These are phyloP conservation scores for Neohortaea acidophila DNA, from an alignment of 495 filamentous ascomycete species.

Conservation along the genomic window DNA sequence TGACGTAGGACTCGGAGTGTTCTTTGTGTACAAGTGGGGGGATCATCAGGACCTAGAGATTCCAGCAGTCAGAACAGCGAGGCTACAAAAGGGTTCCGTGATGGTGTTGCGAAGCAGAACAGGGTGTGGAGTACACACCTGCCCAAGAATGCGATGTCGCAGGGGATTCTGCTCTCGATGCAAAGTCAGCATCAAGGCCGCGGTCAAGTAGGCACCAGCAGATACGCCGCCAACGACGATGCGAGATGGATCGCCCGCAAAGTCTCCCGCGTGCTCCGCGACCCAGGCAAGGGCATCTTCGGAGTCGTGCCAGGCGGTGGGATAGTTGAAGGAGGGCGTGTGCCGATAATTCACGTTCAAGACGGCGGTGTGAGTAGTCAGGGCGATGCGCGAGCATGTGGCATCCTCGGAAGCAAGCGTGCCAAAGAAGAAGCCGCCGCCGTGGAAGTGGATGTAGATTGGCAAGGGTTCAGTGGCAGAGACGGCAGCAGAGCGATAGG, in stretches of 20 bases:
- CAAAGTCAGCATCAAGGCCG: constrained; percentile 20
- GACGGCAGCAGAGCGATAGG: not conserved
- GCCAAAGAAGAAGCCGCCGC: constrained; percentile 37
- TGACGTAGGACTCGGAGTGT: not conserved
- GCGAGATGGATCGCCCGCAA: constrained; percentile 26
- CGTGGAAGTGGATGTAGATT: constrained; percentile 36
- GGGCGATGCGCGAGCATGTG: constrained; percentile 29
- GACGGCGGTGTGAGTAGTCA: constrained; percentile 18
- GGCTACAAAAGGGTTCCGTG: too few relatives aligned
- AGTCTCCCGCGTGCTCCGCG: constrained; percentile 22
- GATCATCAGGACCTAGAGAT: constrained; percentile 3
- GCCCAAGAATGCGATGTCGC: not conserved
- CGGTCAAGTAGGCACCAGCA: constrained; percentile 33
- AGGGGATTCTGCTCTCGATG: not conserved
- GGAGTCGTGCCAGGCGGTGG: constrained; percentile 34
- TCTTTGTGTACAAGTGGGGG: not conserved
- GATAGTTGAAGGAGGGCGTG: constrained; percentile 30
- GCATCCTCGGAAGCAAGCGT: constrained; percentile 33
- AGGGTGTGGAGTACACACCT: too few relatives aligned
- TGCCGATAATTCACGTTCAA: constrained; percentile 36
- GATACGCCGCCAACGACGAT: constrained; percentile 36
- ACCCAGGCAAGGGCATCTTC: constrained; percentile 36
- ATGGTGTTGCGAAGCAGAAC: too few relatives aligned
- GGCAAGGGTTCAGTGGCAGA: constrained; percentile 22
- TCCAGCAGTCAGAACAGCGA: too few relatives aligned